Conservation (phyloP, 805 yeast genomes). For the Candida odintsovae region DNA sequence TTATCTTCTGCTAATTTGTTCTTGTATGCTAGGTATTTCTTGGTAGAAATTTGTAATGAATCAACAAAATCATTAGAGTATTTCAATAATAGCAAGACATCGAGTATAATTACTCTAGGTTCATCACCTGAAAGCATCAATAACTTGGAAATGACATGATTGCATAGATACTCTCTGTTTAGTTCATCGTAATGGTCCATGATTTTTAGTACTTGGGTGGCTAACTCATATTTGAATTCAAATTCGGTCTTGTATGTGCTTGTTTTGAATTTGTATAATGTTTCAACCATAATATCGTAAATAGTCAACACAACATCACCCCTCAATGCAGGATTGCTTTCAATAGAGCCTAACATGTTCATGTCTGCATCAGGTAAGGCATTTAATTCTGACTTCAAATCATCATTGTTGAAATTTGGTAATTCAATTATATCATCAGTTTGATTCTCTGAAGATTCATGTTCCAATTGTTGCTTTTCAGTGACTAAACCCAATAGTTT, state of each 20-base stretch:
- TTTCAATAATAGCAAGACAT: slow-evolving; percentile 57
- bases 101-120: slow-evolving; percentile 39
- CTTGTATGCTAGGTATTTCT: slow-evolving; percentile 60
- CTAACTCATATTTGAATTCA: slow-evolving; percentile 25
- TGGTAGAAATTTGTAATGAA: slow-evolving; percentile 61
- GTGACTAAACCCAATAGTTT: slow-evolving; percentile 73
- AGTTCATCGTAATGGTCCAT: slow-evolving; percentile 64
- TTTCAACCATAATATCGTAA: slow-evolving; percentile 58
- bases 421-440: slow-evolving; percentile 32
- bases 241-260: slow-evolving; percentile 34
- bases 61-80: slow-evolving; percentile 45
- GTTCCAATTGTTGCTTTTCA: slow-evolving; percentile 59
- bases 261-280: slow-evolving; percentile 25
- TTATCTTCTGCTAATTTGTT: slow-evolving; percentile 31
- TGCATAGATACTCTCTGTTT: slow-evolving; percentile 60
- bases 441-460: slow-evolving; percentile 29
- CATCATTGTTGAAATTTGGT: slow-evolving; percentile 46
- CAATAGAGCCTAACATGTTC: slow-evolving; percentile 80
- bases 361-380: slow-evolving; percentile 83
- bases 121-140: slow-evolving; percentile 35
- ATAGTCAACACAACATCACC: slow-evolving; percentile 71
- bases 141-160: slow-evolving; percentile 56
- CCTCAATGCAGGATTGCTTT: slow-evolving; percentile 69
- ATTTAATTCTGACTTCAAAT: slow-evolving; percentile 56
- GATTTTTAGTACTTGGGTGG: slow-evolving; percentile 42